phyloP scores from a whole-genome alignment of 1,139 yeast species.

The Hyphopichia burtonii region DNA sequence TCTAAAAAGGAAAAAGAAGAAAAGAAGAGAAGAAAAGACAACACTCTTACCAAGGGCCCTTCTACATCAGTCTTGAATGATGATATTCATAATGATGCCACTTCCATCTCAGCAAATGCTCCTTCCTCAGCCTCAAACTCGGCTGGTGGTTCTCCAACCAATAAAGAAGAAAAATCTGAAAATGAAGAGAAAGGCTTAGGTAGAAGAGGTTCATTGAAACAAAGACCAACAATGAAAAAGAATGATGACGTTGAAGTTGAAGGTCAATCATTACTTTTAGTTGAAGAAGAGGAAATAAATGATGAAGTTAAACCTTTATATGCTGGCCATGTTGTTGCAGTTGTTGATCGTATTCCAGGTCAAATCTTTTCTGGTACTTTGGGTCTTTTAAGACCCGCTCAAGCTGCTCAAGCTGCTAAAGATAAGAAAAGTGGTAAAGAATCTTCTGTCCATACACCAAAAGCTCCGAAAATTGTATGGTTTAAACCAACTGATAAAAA shows the following conservation, averaged over 20 bases:
- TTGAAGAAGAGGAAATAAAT: constrained; percentile 93
- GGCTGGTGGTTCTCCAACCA: constrained; percentile 9
- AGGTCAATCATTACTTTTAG: constrained; percentile 87
- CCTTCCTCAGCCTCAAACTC: constrained; percentile 15
- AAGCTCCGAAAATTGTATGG: constrained; percentile 94
- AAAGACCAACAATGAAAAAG: constrained; percentile 97
- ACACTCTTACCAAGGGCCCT: constrained; percentile 35
- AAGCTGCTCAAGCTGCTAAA: constrained; percentile 84
- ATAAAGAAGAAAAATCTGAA: constrained; percentile 15
- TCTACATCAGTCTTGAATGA: constrained; percentile 46
- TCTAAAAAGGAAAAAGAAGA: constrained; percentile 96
- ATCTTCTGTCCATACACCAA: constrained; percentile 47
- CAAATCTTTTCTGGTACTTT: constrained; percentile 92
- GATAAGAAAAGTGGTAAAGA: constrained; percentile 59
- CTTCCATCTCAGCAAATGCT: constrained; percentile 34
- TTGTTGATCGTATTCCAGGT: constrained; percentile 95
- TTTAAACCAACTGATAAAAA: constrained; percentile 97
- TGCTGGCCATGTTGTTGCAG: constrained; percentile 98
- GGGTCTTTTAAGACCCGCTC: constrained; percentile 92
- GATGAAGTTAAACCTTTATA: constrained; percentile 92
- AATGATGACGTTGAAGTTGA: constrained; percentile 98
- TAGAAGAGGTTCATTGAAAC: constrained; percentile 88
- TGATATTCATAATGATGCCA: constrained; percentile 71
- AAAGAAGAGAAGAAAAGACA: constrained; percentile 89
- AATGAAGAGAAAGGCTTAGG: constrained; percentile 44